Evolutionary conservation across 2,329 filamentous ascomycete species (phyloP).

Genomic region (Hymenoscyphus fraxineus): DNA sequence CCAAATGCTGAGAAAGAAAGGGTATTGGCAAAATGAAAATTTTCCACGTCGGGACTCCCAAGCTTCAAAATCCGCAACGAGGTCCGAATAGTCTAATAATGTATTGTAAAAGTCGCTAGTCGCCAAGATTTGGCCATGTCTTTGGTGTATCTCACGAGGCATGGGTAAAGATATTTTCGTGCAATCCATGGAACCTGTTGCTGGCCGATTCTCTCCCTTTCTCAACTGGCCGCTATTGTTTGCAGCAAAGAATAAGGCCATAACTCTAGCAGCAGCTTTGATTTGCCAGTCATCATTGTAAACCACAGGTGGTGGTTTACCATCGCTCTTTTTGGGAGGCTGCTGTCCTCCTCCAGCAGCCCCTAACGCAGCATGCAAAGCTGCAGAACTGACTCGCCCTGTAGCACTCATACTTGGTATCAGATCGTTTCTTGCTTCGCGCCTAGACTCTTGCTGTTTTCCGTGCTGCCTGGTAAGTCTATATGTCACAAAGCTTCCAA

Average conservation of each 20-base stretch:
- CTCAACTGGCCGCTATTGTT: slow-evolving; percentile 56
- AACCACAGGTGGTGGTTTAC: slow-evolving; percentile 52
- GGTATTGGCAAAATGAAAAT: slow-evolving; percentile 89
- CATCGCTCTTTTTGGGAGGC: slow-evolving; percentile 51
- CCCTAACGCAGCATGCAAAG: slow-evolving; percentile 74
- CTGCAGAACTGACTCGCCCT: slow-evolving; percentile 57
- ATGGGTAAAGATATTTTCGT: slow-evolving; percentile 39
- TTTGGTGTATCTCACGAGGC: slow-evolving; percentile 41
- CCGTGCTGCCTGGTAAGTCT: slow-evolving; percentile 68
- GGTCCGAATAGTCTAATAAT: slow-evolving; percentile 78
- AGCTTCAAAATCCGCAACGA: slow-evolving; percentile 79
- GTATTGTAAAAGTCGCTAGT: slow-evolving; percentile 87
- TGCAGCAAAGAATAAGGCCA: slow-evolving; percentile 77
- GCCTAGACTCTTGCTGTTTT: slow-evolving; percentile 56
- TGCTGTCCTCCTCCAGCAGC: slow-evolving; percentile 38
- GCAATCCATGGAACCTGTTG: slow-evolving; percentile 24
- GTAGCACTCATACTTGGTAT: slow-evolving; percentile 69
- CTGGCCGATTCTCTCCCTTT: slow-evolving; percentile 37
- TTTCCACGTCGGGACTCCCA: slow-evolving; percentile 74
- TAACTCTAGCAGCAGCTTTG: slow-evolving; percentile 72
- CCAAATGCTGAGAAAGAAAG: slow-evolving; percentile 86
- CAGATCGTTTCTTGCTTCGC: slow-evolving; percentile 62
- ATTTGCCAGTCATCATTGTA: slow-evolving; percentile 90
- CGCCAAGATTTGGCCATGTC: slow-evolving; percentile 65
- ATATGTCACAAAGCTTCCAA: slow-evolving; percentile 76